Evolutionary conservation across 495 filamentous ascomycete species (phyloP).

Genomic region (Parmelia sp.): DNA sequence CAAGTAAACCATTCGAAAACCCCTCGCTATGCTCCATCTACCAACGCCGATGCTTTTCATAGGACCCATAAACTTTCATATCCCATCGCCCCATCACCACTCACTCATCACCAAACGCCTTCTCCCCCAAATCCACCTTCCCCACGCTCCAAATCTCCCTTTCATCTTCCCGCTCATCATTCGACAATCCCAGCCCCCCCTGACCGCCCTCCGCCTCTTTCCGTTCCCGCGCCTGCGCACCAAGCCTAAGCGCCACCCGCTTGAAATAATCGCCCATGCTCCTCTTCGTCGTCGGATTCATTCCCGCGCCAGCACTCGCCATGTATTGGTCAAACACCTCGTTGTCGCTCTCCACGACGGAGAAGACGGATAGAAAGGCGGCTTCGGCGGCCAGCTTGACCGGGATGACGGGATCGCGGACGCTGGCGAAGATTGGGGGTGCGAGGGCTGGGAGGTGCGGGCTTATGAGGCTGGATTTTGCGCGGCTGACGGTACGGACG

Average conservation of each 20-base stretch:
- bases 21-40: constrained; percentile 16
- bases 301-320: constrained; percentile 49
- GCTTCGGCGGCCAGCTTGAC: constrained; percentile 94
- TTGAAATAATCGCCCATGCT: constrained; percentile 98
- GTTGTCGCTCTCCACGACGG: constrained; percentile 76
- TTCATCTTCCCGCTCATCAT: constrained; percentile 89
- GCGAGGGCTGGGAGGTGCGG: constrained; percentile 74
- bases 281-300: constrained; percentile 66
- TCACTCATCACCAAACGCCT: constrained; percentile 21
- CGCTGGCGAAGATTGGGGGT: constrained; percentile 78
- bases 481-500: constrained; percentile 73
- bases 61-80: not conserved
- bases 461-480: constrained; percentile 64
- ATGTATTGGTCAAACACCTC: constrained; percentile 92
- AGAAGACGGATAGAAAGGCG: constrained; percentile 89
- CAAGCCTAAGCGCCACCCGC: constrained; percentile 75
- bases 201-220: constrained; percentile 84
- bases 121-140: constrained; percentile 74
- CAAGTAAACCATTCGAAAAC: not conserved
- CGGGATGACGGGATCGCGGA: constrained; percentile 90
- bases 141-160: constrained; percentile 94
- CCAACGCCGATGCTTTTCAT: not conserved
- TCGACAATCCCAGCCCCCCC: constrained; percentile 74
- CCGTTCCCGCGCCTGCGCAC: constrained; percentile 75
- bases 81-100: not conserved